Evolutionary conservation across 108 stramenopile species (phyloP), one percentile per base, ranked within the genome.

Genomic region (Discostella stelligeroides): DNA sequence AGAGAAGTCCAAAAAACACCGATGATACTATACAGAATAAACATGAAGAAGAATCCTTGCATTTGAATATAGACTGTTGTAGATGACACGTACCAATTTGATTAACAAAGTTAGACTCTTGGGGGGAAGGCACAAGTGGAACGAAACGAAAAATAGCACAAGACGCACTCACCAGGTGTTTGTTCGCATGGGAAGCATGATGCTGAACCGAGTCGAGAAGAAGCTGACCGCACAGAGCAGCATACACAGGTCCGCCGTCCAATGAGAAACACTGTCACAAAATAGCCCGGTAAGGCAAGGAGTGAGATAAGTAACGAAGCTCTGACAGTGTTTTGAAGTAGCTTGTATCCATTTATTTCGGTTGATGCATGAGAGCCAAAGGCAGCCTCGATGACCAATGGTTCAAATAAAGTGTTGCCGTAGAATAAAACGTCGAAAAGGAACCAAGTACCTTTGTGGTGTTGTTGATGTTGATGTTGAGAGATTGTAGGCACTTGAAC

Each of bases 11-110:
- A 95, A 66, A 72, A 84, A 30, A 79, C 21, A 25, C 94, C 94
- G 60, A 95, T 95, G 10, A 81, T 60, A n/a, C 67, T 54, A 58
- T 95, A 95, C 12, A 95, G 68, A 6, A 92, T 23, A 18, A 73
- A 67, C 92, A 95, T 92, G 43, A 85, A 29, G 12, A 85, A 70
- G 61, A 95, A 95, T 13, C 94, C 92, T 81, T 95, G 94, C 73
- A 91, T 64, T 80, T 90, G 89, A 42, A 95, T 86, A 48, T 71
- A 92, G 27, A 58, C 57, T 58, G 28, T 40, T 58, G 4, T 28
- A 27, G 18, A 39, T 15, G 57, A 18, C 15, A 37, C 7, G 15
- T 18, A 0, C n/a, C 57, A 58, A 11, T 54, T 37, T 10, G 43
- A 17, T 45, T 10, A 27, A 56, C 34, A 1, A 58, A n/a, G 38